phyloP scores from a whole-genome alignment of 108 stramenopile species.

The Fistulifera pelliculosa region DNA sequence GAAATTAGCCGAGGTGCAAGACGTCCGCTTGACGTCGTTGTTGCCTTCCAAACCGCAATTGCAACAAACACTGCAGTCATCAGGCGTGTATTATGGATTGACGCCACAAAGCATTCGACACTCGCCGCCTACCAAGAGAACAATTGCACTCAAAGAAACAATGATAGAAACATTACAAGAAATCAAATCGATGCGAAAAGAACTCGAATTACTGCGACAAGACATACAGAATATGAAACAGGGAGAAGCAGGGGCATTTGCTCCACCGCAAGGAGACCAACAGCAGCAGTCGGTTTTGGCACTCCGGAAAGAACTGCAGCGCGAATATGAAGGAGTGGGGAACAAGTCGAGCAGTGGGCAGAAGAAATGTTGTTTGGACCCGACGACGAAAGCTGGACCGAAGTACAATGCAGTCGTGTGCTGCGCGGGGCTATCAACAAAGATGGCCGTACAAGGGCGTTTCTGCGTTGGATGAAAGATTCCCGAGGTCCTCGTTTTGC shows the following conservation, averaged over 20 bases:
- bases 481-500: slow-evolving; percentile 43
- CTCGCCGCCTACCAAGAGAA: no score
- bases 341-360: slow-evolving; percentile 69
- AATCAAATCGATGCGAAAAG: slow-evolving; percentile 54
- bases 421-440: slow-evolving; percentile 47
- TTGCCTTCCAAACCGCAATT: no score
- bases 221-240: slow-evolving; percentile 49
- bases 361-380: slow-evolving; percentile 32
- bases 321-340: slow-evolving; percentile 48
- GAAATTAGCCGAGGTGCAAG: no score
- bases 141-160: slow-evolving; percentile 20
- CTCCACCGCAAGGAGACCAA: slow-evolving; percentile 9
- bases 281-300: slow-evolving; percentile 7
- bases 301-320: slow-evolving; percentile 10
- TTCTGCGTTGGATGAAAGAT: slow-evolving; percentile 81
- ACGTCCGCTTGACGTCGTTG: no score
- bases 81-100: no score
- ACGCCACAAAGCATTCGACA: no score
- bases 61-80: no score
- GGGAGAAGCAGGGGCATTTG: slow-evolving; percentile 15
- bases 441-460: slow-evolving; percentile 48
- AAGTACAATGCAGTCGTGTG: slow-evolving; percentile 56
- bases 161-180: slow-evolving; percentile 55
- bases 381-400: slow-evolving; percentile 55
- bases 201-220: slow-evolving; percentile 60